Conservation (phyloP, 345 rosid genomes). For the Orychophragmus violaceus region DNA sequence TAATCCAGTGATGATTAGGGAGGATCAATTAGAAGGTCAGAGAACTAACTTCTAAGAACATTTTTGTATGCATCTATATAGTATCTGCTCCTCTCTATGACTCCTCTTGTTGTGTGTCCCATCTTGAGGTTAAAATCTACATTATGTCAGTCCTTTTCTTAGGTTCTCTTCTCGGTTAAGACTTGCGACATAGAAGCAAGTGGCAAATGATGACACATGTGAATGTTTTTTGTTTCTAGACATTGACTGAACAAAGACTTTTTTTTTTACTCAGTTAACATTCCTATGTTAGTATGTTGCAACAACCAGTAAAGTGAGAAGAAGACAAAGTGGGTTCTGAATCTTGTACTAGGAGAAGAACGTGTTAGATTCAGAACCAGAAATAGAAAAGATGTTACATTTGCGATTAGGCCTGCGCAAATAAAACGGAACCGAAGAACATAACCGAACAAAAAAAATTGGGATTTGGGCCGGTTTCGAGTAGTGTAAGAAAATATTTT, state of each 20-base stretch:
- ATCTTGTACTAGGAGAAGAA: neutral
- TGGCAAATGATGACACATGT: slow-evolving; percentile 3
- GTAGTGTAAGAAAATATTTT: too few relatives aligned
- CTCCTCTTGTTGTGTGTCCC: neutral
- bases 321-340: slow-evolving; percentile 23
- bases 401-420: too few relatives aligned
- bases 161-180: neutral
- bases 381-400: neutral
- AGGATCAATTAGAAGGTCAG: neutral
- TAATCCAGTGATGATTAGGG: neutral
- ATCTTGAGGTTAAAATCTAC: slow-evolving; percentile 1
- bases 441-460: too few relatives aligned
- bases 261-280: neutral
- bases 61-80: neutral
- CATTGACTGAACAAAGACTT: neutral
- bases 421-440: too few relatives aligned
- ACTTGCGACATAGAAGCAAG: slow-evolving; percentile 1
- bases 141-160: neutral
- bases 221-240: slow-evolving; percentile 14
- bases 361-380: neutral
- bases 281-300: neutral
- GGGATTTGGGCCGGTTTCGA: too few relatives aligned
- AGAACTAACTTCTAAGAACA: neutral
- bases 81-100: neutral
- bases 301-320: slow-evolving; percentile 12